These are phyloP conservation scores for Kluyveromyces aestuarii DNA, from an alignment of 805 yeast species.

Conservation along the genomic window DNA sequence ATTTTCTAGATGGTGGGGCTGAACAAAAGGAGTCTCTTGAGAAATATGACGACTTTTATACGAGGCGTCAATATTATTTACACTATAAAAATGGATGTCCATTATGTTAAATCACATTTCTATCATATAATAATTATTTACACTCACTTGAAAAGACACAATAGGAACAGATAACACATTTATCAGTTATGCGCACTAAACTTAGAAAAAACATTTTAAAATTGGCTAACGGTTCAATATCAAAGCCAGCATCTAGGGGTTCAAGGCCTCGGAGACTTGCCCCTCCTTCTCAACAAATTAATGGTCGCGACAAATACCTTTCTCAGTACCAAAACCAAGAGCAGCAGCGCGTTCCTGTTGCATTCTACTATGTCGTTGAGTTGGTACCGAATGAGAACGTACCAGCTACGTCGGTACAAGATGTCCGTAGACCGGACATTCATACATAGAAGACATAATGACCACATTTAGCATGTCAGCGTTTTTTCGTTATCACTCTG, in stretches of 20 bases:
- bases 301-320: background rate
- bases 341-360: background rate
- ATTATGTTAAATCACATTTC: too few relatives aligned
- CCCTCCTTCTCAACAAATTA: slow-evolving; percentile 1
- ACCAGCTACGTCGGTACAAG: background rate
- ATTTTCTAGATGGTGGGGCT: background rate
- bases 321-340: background rate
- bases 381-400: background rate
- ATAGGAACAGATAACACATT: background rate
- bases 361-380: slow-evolving; percentile 1
- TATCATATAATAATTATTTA: too few relatives aligned
- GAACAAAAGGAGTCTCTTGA: background rate
- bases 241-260: background rate
- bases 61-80: background rate
- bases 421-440: too few relatives aligned
- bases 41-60: background rate
- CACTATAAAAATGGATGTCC: too few relatives aligned
- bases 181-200: background rate
- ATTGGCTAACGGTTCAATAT: background rate
- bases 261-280: background rate
- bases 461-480: too few relatives aligned
- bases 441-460: too few relatives aligned
- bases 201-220: background rate
- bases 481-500: too few relatives aligned
- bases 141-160: too few relatives aligned